phyloP scores from a whole-genome alignment of 106 monocot species.

The Dendrobium officinale region DNA sequence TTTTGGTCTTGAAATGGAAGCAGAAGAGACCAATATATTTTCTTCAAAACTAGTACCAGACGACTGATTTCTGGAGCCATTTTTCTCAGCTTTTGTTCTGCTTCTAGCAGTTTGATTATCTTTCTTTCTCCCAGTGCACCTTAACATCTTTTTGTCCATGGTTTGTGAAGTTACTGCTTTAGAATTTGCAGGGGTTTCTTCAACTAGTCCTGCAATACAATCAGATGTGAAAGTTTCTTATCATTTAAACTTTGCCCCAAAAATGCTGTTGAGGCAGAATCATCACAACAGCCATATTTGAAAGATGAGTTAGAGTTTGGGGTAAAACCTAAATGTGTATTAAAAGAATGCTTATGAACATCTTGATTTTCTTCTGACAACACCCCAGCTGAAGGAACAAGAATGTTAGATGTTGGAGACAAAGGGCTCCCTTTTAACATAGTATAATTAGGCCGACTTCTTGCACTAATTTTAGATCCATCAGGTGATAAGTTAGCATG shows the following conservation, averaged over 20 bases:
- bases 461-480: not conserved
- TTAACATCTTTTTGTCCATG: not conserved
- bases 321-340: not conserved
- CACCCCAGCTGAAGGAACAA: not conserved
- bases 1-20: not conserved
- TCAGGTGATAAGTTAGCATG: not conserved
- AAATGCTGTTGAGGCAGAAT: not conserved
- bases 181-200: not conserved
- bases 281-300: not conserved
- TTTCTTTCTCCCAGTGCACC: not conserved
- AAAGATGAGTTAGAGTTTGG: not conserved
- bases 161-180: not conserved
- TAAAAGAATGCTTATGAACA: not conserved
- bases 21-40: not conserved
- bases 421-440: not conserved
- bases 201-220: not conserved
- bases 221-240: not conserved
- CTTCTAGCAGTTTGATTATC: not conserved
- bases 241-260: not conserved
- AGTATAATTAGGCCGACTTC: not conserved
- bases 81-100: not conserved
- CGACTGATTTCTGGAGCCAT: not conserved
- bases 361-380: constrained; percentile 5
- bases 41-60: not conserved
- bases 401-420: not conserved